phyloP scores from a whole-genome alignment of 768 basidiomycete species.

The Mycena indigotica region DNA sequence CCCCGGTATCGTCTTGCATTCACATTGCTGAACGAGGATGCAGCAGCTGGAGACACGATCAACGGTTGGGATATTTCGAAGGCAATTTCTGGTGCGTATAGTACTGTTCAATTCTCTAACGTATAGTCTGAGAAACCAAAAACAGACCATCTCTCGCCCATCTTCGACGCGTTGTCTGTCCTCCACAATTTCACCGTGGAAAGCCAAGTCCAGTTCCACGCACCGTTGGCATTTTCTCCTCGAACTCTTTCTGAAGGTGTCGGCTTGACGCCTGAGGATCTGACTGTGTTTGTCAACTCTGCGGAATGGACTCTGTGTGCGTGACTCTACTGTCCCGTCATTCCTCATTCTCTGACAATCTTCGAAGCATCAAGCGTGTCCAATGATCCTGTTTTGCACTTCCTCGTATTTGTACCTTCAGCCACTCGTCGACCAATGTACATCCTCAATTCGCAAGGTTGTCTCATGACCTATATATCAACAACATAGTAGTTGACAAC shows the following conservation, averaged over 20 bases:
- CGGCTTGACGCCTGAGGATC: conserved; percentile 74
- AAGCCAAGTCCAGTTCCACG: conserved; percentile 91
- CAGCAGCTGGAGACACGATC: conserved; percentile 60
- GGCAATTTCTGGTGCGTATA: conserved; percentile 62
- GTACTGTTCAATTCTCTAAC: not conserved
- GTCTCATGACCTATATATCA: conserved; percentile 15
- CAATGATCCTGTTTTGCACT: conserved; percentile 92
- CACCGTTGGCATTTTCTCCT: conserved; percentile 84
- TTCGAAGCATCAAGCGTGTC: conserved; percentile 83
- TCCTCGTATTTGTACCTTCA: conserved; percentile 87
- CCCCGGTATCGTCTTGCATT: conserved; percentile 87
- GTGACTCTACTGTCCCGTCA: conserved; percentile 28
- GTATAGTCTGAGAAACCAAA: conserved; percentile 1
- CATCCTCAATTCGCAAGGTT: conserved; percentile 58
- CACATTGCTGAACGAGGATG: conserved; percentile 89
- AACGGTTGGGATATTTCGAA: conserved; percentile 72
- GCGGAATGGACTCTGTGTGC: conserved; percentile 96
- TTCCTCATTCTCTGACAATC: conserved; percentile 6
- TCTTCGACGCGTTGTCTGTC: conserved; percentile 56
- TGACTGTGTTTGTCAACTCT: conserved; percentile 93
- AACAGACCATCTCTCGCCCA: conserved; percentile 72
- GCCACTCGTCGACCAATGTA: conserved; percentile 64
- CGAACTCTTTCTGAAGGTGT: conserved; percentile 43
- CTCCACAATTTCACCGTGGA: conserved; percentile 93
- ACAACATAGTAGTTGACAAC: not conserved